Base-by-base conservation (phyloP, 495 filamentous ascomycete species). In the Collariella sp. region DNA sequence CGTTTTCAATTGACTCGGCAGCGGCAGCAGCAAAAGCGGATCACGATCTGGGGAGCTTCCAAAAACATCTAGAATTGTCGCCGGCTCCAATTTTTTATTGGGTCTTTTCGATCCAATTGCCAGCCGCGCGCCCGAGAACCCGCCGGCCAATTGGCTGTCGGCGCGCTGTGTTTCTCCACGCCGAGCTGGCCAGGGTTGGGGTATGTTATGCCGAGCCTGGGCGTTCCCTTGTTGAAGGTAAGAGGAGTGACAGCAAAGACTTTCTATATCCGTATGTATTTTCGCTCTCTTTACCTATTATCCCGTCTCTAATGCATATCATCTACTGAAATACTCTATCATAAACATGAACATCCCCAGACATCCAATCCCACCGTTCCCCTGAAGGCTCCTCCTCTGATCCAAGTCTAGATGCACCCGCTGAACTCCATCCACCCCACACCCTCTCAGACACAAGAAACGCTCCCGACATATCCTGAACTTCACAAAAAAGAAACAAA, bases 1-100 rank as follows among this genome's bases (percentile, higher is more conserved):
- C 46, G 54, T 49, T 50, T 56, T 56, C 39, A 50, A 44, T 56
- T 9, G 9, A 9, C 26, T 31, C 52, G 40, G 46, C 19, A 38
- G 15, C 38, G n/a, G n/a, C n/a, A n/a, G n/a, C n/a, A n/a, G n/a
- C n/a, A n/a, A 43, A 35, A 49, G 52, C 49, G 41, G 49, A 56
- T 55, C 54, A 56, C 54, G 49, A 39, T 56, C 57, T 16, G 50
- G 39, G 19, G 62, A 65, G 60, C 62, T 67, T 65, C 64, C 11
- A 63, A 55, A 49, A 42, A 29, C 63, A 58, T 67, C 64, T 67
- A 67, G 64, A 67, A 65, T 56, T n/a, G n/a, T n/a, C n/a, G n/a
- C n/a, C n/a, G 48, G 54, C 59, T 47, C 56, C 61, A 52, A 60
- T 55, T 62, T 66, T 66, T 65, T 54, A 54, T 34, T 55, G 56